Evolutionary conservation across 768 basidiomycete species (phyloP), one percentile per base, ranked within the genome.

Genomic region (Galerina marginata): DNA sequence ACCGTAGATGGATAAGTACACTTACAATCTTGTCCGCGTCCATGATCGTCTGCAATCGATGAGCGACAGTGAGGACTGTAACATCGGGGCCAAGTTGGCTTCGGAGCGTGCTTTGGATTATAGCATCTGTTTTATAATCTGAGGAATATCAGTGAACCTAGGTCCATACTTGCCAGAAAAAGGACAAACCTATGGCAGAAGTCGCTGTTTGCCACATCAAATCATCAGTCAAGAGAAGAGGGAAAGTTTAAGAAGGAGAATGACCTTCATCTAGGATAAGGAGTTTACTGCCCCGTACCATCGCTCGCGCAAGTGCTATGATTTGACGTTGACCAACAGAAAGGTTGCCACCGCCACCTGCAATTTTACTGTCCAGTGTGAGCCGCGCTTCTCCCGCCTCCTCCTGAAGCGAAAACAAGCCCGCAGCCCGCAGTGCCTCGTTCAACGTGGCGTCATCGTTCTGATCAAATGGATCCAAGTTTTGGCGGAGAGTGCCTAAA

Each of bases 321-420:
- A 89, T 81, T 66, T 93, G 91, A 11, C 90, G 73, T 68, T 92
- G 90, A 26, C 91, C 91, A 40, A 89, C 86, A 4, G 88, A 90
- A 65, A 92, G 84, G 71, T 92, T 92, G 33, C 79, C 72, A 3
- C 90, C 91, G 7, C 89, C 89, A 3, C 74, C 77, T 26, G 78
- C 68, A 50, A 85, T 75, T 29, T 64, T 61, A 23, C 74, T 81
- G 54, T 85, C 81, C 40, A 85, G 72, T 12, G 75, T 77, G 49
- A 83, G 72, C 76, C 75, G 45, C 74, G 81, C 56, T 83, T 85
- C 70, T 73, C 81, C 59, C 72, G 83, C 74, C 67, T 76, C 75
- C 54, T 67, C 69, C 65, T 79, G 72, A 29, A 78, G 58, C 7
- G 81, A 70, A 49, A 75, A 75, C 10, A 80, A 58, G n/a, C 79